Evolutionary conservation across 1,139 yeast species (phyloP).

Genomic region (Torulaspora globosa): DNA sequence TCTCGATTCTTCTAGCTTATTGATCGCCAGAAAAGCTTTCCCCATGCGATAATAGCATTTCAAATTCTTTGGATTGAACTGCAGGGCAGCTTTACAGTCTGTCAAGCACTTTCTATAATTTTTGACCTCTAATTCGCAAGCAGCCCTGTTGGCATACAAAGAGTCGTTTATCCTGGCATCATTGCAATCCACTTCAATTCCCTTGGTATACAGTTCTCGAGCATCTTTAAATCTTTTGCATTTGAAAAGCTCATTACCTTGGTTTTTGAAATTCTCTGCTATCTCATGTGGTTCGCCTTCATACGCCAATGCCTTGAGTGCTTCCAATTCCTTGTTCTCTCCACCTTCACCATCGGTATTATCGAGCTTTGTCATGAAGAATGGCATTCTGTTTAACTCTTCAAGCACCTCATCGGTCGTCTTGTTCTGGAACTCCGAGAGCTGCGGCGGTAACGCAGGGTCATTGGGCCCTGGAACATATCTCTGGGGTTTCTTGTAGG

Average conservation of each 20-base stretch:
- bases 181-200: conserved; percentile 64
- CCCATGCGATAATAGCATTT: conserved; percentile 88
- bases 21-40: conserved; percentile 68
- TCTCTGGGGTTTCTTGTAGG: conserved; percentile 40
- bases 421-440: conserved; percentile 60
- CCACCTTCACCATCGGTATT: conserved; percentile 76
- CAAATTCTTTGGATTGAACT: conserved; percentile 60
- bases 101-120: conserved; percentile 84
- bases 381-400: conserved; percentile 81
- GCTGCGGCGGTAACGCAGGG: conserved; percentile 79
- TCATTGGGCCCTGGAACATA: conserved; percentile 74
- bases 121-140: conserved; percentile 78
- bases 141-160: conserved; percentile 77
- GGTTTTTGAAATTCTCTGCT: conserved; percentile 83
- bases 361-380: conserved; percentile 88
- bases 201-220: conserved; percentile 71
- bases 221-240: conserved; percentile 71
- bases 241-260: conserved; percentile 85
- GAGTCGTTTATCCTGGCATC: conserved; percentile 52
- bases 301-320: conserved; percentile 83
- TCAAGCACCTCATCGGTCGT: conserved; percentile 71
- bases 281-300: conserved; percentile 95
- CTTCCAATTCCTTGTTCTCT: conserved; percentile 72
- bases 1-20: conserved; percentile 66
- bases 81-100: conserved; percentile 74